Conservation (phyloP, 305 asterid species). For the Salvia sclarea region DNA sequence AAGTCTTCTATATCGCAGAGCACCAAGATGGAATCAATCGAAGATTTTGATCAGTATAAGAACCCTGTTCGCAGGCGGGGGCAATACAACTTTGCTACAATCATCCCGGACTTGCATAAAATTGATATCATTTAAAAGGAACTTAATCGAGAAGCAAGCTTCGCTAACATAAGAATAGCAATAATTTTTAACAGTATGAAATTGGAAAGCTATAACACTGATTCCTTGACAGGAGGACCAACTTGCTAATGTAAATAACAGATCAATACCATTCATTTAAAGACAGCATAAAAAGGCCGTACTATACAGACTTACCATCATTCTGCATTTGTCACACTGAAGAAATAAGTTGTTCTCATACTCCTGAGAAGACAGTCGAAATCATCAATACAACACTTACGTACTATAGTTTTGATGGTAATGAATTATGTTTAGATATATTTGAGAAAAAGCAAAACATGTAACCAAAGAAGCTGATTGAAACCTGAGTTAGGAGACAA, state of each 20-base stretch:
- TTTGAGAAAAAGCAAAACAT: slow-evolving; percentile 23
- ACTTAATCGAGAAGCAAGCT: slow-evolving; percentile 22
- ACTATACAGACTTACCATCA: slow-evolving; percentile 69
- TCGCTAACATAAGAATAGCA: slow-evolving; percentile 16
- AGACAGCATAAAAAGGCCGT: slow-evolving; percentile 27
- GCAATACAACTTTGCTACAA: slow-evolving; percentile 9
- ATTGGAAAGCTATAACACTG: slow-evolving; percentile 21
- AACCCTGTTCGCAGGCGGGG: slow-evolving; percentile 8
- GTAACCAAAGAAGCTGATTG: slow-evolving; percentile 25
- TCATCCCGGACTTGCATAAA: slow-evolving; percentile 9
- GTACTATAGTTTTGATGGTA: slow-evolving; percentile 6
- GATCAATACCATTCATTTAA: slow-evolving; percentile 24
- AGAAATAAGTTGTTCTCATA: slow-evolving; percentile 94
- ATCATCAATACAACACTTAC: slow-evolving; percentile 34
- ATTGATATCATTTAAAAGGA: slow-evolving; percentile 20
- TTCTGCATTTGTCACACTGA: slow-evolving; percentile 99
- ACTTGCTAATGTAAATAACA: slow-evolving; percentile 22
- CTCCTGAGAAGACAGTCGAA: slow-evolving; percentile 60
- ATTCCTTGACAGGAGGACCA: slow-evolving; percentile 28
- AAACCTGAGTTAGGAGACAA: slow-evolving; percentile 27
- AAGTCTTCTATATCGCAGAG: slow-evolving; percentile 25
- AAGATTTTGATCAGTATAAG: slow-evolving; percentile 27
- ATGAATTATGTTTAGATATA: slow-evolving; percentile 13
- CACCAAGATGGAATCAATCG: slow-evolving; percentile 28
- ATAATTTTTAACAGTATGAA: slow-evolving; percentile 8